These are phyloP conservation scores for Neohortaea acidophila DNA, from an alignment of 495 filamentous ascomycete genomes.

Conservation along the genomic window DNA sequence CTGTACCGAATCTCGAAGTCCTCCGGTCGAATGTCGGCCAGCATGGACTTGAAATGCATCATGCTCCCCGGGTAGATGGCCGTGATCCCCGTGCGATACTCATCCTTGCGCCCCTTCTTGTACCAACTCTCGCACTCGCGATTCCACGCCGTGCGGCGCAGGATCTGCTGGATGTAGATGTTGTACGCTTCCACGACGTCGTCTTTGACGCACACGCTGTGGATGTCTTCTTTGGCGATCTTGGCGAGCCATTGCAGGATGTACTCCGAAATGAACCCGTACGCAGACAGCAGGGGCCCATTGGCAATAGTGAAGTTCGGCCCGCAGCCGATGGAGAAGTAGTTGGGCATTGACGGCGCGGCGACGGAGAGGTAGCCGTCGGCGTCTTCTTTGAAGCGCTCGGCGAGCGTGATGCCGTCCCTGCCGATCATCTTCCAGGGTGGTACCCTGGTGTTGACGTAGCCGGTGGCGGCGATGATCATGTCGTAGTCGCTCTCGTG, in stretches of 20 bases:
- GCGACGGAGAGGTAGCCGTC: slow-evolving; percentile 23
- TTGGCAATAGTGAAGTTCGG: slow-evolving; percentile 23
- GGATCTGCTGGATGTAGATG: slow-evolving; percentile 12
- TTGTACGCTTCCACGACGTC: slow-evolving; percentile 14
- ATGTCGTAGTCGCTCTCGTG: slow-evolving; percentile 22
- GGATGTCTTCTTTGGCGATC: slow-evolving; percentile 35
- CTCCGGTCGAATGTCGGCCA: slow-evolving; percentile 4
- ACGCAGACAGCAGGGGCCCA: slow-evolving; percentile 26
- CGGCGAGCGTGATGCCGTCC: slow-evolving; percentile 13
- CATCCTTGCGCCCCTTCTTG: slow-evolving; percentile 15
- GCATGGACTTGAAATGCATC: background rate
- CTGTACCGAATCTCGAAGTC: slow-evolving; percentile 11
- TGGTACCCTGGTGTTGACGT: slow-evolving; percentile 20
- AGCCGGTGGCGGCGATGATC: slow-evolving; percentile 27
- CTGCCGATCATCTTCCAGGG: slow-evolving; percentile 20
- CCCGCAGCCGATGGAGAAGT: slow-evolving; percentile 25
- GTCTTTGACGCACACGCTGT: slow-evolving; percentile 14
- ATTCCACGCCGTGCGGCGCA: slow-evolving; percentile 13
- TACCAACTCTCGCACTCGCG: slow-evolving; percentile 16
- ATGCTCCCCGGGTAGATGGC: slow-evolving; percentile 5
- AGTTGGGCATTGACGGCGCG: slow-evolving; percentile 22
- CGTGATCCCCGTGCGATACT: slow-evolving; percentile 6
- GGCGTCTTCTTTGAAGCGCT: slow-evolving; percentile 18
- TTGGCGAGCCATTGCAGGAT: slow-evolving; percentile 35
- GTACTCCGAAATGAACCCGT: slow-evolving; percentile 38